phyloP scores from a whole-genome alignment of 148 eudicot genomes.

The Silene conica region DNA sequence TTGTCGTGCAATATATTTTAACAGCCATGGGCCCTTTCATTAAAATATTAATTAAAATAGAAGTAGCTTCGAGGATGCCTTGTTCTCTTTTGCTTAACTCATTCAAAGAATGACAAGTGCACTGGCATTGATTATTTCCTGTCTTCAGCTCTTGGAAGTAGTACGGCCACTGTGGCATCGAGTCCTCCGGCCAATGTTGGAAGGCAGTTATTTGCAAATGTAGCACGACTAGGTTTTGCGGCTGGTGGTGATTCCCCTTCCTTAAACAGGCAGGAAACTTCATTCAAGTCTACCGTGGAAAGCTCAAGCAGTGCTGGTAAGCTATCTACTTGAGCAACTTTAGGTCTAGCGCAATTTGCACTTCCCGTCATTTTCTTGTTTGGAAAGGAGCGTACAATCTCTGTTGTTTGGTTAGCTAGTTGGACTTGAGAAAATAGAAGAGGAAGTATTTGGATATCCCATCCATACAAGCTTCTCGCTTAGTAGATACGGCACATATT shows the following conservation, averaged over 20 bases:
- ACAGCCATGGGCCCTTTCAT: not conserved
- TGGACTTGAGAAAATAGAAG: not conserved
- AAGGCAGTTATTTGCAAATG: constrained; percentile 71
- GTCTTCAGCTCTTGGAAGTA: constrained; percentile 70
- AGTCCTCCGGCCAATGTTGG: constrained; percentile 52
- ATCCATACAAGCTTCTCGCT: too few species aligned
- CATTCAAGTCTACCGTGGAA: constrained; percentile 29
- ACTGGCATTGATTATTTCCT: constrained; percentile 2
- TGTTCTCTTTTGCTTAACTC: not conserved
- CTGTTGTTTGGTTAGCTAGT: not conserved
- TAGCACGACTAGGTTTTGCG: constrained; percentile 91
- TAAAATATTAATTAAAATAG: not conserved
- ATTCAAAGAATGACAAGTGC: not conserved
- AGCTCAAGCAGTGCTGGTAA: constrained; percentile 42
- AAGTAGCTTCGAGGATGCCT: not conserved
- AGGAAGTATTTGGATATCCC: not conserved
- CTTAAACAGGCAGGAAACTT: constrained; percentile 41
- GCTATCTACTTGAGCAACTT: constrained; percentile 15
- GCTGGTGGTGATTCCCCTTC: constrained; percentile 88
- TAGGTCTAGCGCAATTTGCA: not conserved
- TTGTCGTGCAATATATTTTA: not conserved
- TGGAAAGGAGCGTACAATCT: not conserved
- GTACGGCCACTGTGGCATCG: constrained; percentile 39
- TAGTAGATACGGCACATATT: not conserved
- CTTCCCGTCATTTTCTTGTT: not conserved